Conservation (phyloP, 768 basidiomycete genomes). For the Tricholoma flavovirens region DNA sequence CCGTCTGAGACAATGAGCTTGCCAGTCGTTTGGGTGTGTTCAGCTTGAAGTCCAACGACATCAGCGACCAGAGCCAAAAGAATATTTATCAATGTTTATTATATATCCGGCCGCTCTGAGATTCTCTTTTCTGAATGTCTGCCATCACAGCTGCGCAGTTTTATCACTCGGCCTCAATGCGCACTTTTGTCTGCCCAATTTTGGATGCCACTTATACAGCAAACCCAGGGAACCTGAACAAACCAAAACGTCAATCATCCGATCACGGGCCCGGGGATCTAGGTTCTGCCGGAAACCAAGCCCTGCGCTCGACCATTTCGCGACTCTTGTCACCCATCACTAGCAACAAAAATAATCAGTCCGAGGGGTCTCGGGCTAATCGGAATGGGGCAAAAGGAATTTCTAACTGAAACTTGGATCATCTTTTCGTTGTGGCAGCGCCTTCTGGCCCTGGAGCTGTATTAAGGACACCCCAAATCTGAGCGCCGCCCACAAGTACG, state of each 20-base stretch:
- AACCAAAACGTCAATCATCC: background rate
- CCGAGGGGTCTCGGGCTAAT: background rate
- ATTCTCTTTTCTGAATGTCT: too few relatives aligned
- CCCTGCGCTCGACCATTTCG: background rate
- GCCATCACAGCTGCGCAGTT: background rate
- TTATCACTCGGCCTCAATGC: background rate
- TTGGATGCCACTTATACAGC: background rate
- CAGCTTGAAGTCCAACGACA: conserved; percentile 6
- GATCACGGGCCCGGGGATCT: background rate
- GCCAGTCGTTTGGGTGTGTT: conserved; percentile 18
- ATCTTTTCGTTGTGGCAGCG: background rate
- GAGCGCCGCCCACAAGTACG: background rate
- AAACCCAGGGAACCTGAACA: too few relatives aligned
- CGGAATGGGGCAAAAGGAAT: background rate
- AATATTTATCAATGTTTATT: background rate
- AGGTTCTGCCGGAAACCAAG: background rate
- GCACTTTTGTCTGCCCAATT: background rate
- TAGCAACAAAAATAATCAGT: background rate
- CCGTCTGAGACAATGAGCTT: background rate
- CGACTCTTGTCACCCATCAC: background rate
- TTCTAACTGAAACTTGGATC: background rate
- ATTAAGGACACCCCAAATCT: background rate
- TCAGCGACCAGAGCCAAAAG: background rate
- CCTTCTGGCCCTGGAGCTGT: background rate
- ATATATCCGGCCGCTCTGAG: too few relatives aligned